Evolutionary conservation across 352 stramenopile species (phyloP), one percentile per base, ranked within the genome.

Genomic region (Blastocystis sp.): DNA sequence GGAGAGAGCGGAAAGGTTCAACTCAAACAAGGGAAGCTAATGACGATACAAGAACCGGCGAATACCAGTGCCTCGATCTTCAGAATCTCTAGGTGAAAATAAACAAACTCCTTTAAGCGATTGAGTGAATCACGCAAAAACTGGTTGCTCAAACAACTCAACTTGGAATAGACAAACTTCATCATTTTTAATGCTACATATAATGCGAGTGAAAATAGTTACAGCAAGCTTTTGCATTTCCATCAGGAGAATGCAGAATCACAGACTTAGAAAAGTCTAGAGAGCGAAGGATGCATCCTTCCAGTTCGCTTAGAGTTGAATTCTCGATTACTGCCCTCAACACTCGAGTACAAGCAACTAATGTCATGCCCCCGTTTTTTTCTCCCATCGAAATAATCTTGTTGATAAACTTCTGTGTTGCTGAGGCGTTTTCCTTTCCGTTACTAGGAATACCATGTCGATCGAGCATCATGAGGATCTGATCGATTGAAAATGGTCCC

Each of bases 321-420:
- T 56, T 41, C 9, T 61, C 15, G 34, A 41, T 50, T 13, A 47
- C 43, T 11, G 53, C 34, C 11, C 47, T 18, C 26, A 84, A n/a
- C 11, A 84, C 23, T 29, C 50, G 53, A 26, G 41, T 20, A 18
- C 43, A 64, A 29, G 53, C 26, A 3, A 26, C n/a, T 29, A 84
- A 47, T 8, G 29, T 39, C 5, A 53, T 23, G 41, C 50, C 53
- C 23, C 73, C 73, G 47, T 84, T 84, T 18, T 84, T 7, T 61
- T 84, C 73, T 18, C 43, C 53, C 54, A 64, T 64, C 39, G 73
- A 84, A 56, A 84, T 68, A 45, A 68, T 54, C 8, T n/a, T 43
- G 41, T 84, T 84, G n/a, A 84, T 64, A 5, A 84, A 61, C 39
- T 84, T 84, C 13, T 63, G 47, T 9, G 68, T 84, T n/a, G 45